These are phyloP conservation scores for Metschnikowia shivogae DNA, from an alignment of 805 yeast genomes.

Conservation along the genomic window DNA sequence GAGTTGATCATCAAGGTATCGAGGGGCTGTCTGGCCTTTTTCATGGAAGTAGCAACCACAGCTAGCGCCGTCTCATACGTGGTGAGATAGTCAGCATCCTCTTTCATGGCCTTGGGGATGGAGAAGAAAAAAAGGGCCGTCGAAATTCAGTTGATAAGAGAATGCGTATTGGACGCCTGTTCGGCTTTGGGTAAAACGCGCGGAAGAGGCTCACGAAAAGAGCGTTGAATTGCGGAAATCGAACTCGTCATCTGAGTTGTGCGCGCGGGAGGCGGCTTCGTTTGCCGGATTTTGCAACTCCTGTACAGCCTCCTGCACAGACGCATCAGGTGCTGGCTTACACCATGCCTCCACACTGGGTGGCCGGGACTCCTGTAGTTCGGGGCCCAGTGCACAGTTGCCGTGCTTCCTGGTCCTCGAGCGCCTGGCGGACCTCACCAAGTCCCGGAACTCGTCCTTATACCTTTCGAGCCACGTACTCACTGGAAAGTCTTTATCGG, in stretches of 20 bases:
- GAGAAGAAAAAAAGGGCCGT: background rate
- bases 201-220: conserved; percentile 10
- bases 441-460: conserved; percentile 34
- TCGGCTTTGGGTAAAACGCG: conserved; percentile 7
- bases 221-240: conserved; percentile 11
- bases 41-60: conserved; percentile 81
- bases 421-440: conserved; percentile 34
- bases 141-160: background rate
- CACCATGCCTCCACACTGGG: no score
- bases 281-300: background rate
- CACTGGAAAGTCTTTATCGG: conserved; percentile 46
- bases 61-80: conserved; percentile 83
- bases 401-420: conserved; percentile 5
- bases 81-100: conserved; percentile 49
- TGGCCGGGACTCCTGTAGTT: background rate
- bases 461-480: conserved; percentile 41
- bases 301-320: background rate
- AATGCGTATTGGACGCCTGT: background rate
- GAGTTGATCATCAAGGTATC: conserved; percentile 62
- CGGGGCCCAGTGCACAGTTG: background rate
- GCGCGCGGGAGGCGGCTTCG: background rate
- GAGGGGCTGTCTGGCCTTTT: conserved; percentile 63
- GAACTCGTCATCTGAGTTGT: conserved; percentile 2
- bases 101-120: conserved; percentile 8
- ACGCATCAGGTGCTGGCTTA: background rate